Evolutionary conservation across 202 grass and related monocot species (phyloP).

Genomic region (Schoenoplectus tabernaemontani): DNA sequence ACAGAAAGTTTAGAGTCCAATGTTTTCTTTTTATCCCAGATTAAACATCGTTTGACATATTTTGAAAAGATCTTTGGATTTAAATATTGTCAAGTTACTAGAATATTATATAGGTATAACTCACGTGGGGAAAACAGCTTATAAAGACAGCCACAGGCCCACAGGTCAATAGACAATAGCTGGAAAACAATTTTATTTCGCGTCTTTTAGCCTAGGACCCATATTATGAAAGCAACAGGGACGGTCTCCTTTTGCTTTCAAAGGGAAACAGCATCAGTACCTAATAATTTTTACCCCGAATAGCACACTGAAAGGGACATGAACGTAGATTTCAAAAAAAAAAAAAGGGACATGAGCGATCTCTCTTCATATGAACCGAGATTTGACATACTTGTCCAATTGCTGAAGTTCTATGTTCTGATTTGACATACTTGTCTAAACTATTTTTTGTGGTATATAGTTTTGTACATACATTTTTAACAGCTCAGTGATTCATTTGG

Average conservation of each 20-base stretch:
- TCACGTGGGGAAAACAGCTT: conserved; percentile 10
- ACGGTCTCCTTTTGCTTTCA: conserved; percentile 23
- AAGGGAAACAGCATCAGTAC: neutral
- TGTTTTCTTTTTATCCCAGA: neutral
- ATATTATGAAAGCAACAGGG: neutral
- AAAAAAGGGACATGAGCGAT: conserved; percentile 14
- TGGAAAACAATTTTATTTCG: neutral
- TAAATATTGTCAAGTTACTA: neutral
- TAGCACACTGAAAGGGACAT: conserved; percentile 12
- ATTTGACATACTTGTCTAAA: neutral
- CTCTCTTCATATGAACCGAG: neutral
- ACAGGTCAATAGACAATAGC: neutral
- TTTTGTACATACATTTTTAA: neutral
- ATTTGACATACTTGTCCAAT: neutral
- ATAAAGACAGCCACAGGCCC: neutral
- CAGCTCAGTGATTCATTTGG: neutral
- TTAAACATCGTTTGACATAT: conserved; percentile 2
- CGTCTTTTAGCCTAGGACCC: neutral
- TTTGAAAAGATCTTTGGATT: neutral
- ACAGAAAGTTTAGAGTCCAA: neutral
- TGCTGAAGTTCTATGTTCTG: neutral
- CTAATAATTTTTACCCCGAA: neutral
- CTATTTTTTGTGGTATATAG: neutral
- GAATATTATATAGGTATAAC: neutral
- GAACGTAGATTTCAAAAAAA: neutral